A percentile compares a stretch with the other conserved stretches of the same genome.
phyloP scores from a whole-genome alignment of 2,329 filamentous ascomycete genomes.

The Diaporthe helianthi region DNA sequence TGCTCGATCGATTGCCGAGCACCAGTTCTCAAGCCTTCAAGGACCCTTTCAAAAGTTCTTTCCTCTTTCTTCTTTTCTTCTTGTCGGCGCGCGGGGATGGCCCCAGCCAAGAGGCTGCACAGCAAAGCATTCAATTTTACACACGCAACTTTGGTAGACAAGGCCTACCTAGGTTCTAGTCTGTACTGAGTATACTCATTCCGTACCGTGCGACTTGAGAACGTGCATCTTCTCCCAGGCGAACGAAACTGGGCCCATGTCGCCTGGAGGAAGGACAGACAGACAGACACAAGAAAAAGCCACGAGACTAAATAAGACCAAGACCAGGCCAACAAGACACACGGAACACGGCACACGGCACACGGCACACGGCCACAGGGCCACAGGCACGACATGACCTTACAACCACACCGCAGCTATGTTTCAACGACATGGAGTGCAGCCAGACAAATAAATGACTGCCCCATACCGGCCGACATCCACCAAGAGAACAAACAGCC shows the following conservation, averaged over 20 bases:
- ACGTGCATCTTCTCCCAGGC: neutral
- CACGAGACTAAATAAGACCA: neutral
- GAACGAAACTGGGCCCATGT: neutral
- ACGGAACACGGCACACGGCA: neutral
- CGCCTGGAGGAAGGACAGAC: no score
- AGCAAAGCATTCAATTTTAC: neutral
- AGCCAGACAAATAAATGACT: conserved; percentile 1
- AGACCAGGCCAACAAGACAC: neutral
- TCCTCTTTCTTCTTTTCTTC: neutral
- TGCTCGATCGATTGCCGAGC: conserved; percentile 24
- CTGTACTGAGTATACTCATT: no score
- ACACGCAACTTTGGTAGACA: neutral
- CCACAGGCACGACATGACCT: conserved; percentile 3
- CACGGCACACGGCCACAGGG: neutral
- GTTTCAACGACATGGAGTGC: neutral
- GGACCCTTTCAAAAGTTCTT: neutral
- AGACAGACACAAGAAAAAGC: neutral
- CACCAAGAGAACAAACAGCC: neutral
- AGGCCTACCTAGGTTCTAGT: no score
- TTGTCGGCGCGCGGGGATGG: neutral
- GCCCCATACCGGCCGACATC: neutral
- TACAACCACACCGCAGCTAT: conserved; percentile 13
- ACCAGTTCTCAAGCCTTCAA: no score
- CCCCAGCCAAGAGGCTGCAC: neutral
- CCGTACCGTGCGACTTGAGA: neutral